phyloP scores from a whole-genome alignment of 257 asterid species.

The Ophiorrhiza pumila region DNA sequence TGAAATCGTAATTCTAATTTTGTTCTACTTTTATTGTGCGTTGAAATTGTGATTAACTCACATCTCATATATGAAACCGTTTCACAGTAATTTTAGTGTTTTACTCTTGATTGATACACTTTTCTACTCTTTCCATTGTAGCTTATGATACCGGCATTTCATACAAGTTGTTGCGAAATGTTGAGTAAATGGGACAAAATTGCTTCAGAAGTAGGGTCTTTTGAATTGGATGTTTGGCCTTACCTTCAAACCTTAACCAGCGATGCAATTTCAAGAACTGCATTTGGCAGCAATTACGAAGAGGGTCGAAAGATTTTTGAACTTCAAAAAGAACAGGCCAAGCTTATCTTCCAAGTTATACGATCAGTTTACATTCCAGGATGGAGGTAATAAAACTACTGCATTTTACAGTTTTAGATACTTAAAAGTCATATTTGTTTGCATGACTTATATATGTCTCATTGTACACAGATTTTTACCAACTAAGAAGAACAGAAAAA shows the following conservation, averaged over 20 bases:
- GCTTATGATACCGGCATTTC: slow-evolving; percentile 52
- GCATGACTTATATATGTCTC: background rate
- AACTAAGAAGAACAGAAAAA: slow-evolving; percentile 19
- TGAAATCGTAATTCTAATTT: too few relatives aligned
- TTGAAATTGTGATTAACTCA: too few relatives aligned
- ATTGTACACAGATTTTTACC: slow-evolving; percentile 12
- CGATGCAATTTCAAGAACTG: slow-evolving; percentile 58
- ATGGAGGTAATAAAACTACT: slow-evolving; percentile 28
- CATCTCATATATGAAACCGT: too few relatives aligned
- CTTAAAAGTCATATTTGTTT: background rate
- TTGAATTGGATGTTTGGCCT: slow-evolving; percentile 61
- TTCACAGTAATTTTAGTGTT: too few relatives aligned
- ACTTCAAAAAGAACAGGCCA: slow-evolving; percentile 46
- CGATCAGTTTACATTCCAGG: slow-evolving; percentile 39
- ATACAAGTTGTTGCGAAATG: slow-evolving; percentile 51
- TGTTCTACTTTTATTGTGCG: too few relatives aligned
- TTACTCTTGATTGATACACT: too few relatives aligned
- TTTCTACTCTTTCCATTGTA: slow-evolving; percentile 7
- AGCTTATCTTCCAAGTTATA: slow-evolving; percentile 17
- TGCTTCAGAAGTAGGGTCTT: slow-evolving; percentile 20
- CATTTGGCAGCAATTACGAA: slow-evolving; percentile 50
- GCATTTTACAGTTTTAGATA: background rate
- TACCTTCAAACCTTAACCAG: slow-evolving; percentile 44
- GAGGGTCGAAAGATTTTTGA: slow-evolving; percentile 57
- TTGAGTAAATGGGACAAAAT: slow-evolving; percentile 52